Percentiles rank a stretch among this genome's conserved stretches.
These are phyloP conservation scores for Tolypocladium ovalisporum DNA, from an alignment of 2,329 filamentous ascomycete species.

Conservation along the genomic window DNA sequence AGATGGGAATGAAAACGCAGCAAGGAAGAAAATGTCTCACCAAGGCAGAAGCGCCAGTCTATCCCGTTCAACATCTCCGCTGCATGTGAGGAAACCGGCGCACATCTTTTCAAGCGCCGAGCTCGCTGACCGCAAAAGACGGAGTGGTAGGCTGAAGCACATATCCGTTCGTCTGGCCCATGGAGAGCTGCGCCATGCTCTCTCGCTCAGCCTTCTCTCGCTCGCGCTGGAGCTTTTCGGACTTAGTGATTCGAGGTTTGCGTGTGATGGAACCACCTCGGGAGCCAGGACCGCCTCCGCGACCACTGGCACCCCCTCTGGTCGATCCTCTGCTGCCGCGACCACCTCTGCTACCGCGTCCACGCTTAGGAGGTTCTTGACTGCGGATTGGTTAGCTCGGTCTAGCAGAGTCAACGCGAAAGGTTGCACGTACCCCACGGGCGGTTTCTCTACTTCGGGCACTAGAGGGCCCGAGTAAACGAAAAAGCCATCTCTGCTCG, in stretches of 20 bases:
- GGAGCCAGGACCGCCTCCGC: slow-evolving; percentile 52
- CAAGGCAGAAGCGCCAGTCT: not conserved
- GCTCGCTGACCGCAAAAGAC: slow-evolving; percentile 24
- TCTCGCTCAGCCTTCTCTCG: slow-evolving; percentile 71
- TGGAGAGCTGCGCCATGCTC: slow-evolving; percentile 27
- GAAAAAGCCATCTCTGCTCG: slow-evolving; percentile 93
- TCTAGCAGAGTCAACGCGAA: not conserved
- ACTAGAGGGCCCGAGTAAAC: slow-evolving; percentile 91
- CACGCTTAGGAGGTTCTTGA: slow-evolving; percentile 60
- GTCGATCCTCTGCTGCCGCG: slow-evolving; percentile 53
- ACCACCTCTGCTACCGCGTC: slow-evolving; percentile 40
- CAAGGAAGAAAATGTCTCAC: not conserved
- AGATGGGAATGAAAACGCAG: not conserved
- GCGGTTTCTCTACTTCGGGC: slow-evolving; percentile 70
- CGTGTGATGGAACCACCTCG: slow-evolving; percentile 63
- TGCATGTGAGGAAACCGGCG: not conserved
- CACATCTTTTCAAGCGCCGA: slow-evolving; percentile 16
- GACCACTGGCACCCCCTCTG: slow-evolving; percentile 37
- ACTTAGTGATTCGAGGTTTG: slow-evolving; percentile 79
- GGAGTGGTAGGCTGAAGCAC: slow-evolving; percentile 25
- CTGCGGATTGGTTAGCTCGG: slow-evolving; percentile 35
- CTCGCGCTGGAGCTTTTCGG: slow-evolving; percentile 71
- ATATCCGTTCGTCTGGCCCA: slow-evolving; percentile 25
- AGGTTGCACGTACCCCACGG: slow-evolving; percentile 33
- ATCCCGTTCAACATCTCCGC: not conserved